Evolutionary conservation across 768 basidiomycete species (phyloP), one percentile per base, ranked within the genome.

Genomic region (Hygrocybe coccinea): DNA sequence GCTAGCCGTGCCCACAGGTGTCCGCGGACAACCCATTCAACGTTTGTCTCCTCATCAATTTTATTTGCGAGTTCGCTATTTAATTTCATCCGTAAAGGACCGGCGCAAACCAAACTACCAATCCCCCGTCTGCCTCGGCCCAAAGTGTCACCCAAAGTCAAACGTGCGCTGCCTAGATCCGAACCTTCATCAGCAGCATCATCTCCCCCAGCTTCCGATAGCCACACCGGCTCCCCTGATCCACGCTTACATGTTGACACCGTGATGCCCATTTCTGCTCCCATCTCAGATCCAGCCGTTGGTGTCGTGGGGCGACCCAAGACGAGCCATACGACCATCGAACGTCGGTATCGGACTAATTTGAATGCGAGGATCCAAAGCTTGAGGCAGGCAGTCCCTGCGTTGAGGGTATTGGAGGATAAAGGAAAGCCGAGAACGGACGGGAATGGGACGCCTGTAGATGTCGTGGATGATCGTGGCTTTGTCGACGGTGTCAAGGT

Each of bases 401-500:
- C 91, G 0, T 78, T 93, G 37, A 86, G 90, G 3, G 84, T 89
- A 15, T 74, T 91, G 4, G 89, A 91, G 65, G 78, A 77, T 58
- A 78, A 79, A 65, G 77, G 75, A 25, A 78, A 77, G 41, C 62
- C 61, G 1, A 69, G 69, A 10, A 61, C 62, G 19, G 70, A 70
- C 17, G 69, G 67, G 19, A 65, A 66, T 12, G 63, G 65, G 24
- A 67, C 69, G 12, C 58, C 61, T 17, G 72, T 74, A 17, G 71
- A 71, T 36, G 73, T 81, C 1, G 82, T 89, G n/a, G 90, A 93
- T 58, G 83, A 85, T 36, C 80, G 90, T 3, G 92, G 92, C 2
- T 92, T 86, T 60, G 86, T 93, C 2, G 92, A 95, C 62, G 92
- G 92, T n/a, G 89, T 95, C 65, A 89, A 88, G 67, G 87, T 92